Evolutionary conservation across 495 filamentous ascomycete genomes (phyloP).

Genomic region (Pseudoneurospora amorphoporcata): DNA sequence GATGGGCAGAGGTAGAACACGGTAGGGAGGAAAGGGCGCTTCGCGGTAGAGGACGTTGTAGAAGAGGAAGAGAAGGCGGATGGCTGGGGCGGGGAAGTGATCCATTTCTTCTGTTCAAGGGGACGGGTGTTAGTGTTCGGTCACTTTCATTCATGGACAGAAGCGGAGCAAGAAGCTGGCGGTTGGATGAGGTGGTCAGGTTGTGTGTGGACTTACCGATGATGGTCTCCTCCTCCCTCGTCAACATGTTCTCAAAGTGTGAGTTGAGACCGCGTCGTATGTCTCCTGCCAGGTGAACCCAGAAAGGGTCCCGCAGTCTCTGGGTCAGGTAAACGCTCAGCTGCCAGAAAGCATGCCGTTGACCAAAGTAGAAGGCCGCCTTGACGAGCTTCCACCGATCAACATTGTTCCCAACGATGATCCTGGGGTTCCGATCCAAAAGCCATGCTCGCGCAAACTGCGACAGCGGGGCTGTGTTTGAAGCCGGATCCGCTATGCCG

Average conservation of each 20-base stretch:
- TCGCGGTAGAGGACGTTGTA: not conserved
- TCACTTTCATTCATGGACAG: not conserved
- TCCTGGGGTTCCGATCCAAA: not conserved
- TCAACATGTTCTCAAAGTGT: not conserved
- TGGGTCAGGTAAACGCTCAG: not conserved
- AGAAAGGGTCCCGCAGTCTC: not conserved
- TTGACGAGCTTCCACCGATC: not conserved
- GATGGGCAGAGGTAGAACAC: too few species aligned
- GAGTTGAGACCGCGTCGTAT: not conserved
- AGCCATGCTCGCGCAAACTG: not conserved
- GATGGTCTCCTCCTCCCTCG: not conserved
- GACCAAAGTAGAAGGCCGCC: not conserved
- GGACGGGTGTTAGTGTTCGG: not conserved
- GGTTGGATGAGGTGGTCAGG: not conserved
- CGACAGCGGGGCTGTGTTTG: not conserved
- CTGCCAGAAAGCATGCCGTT: not conserved
- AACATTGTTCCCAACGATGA: not conserved
- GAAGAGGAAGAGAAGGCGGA: not conserved
- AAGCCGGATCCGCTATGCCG: not conserved
- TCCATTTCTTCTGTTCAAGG: not conserved
- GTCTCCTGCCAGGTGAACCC: not conserved
- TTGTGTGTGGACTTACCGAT: not conserved
- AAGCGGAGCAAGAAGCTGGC: not conserved
- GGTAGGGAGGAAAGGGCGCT: not conserved
- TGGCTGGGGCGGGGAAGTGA: not conserved